These are phyloP conservation scores for Hanseniaspora guilliermondii DNA, from an alignment of 805 yeast species.

Conservation along the genomic window DNA sequence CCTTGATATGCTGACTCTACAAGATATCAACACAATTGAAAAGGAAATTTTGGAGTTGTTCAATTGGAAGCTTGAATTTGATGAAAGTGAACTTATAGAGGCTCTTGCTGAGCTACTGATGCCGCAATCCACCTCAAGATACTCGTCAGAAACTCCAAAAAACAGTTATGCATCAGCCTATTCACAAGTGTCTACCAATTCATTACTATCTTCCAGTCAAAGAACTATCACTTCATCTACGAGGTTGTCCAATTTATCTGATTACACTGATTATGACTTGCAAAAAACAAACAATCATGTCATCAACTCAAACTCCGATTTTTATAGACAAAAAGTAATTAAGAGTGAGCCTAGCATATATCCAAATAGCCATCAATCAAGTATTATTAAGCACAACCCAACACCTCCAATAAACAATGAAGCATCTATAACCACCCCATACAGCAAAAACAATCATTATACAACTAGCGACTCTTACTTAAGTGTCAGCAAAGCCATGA, in stretches of 20 bases:
- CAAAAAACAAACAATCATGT: neutral
- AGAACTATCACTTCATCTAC: neutral
- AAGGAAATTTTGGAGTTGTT: conserved; percentile 70
- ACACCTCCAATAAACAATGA: conserved; percentile 3
- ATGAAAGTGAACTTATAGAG: conserved; percentile 53
- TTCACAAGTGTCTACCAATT: conserved; percentile 9
- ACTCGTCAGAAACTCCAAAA: conserved; percentile 14
- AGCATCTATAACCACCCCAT: neutral
- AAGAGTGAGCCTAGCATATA: neutral
- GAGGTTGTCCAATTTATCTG: conserved; percentile 5
- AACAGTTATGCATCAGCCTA: conserved; percentile 15
- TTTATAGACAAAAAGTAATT: conserved; percentile 1
- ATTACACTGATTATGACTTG: neutral
- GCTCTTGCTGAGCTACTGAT: conserved; percentile 64
- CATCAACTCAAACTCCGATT: neutral
- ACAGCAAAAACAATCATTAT: neutral
- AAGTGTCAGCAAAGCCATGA: conserved; percentile 1
- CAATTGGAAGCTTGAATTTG: conserved; percentile 72
- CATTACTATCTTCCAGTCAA: conserved; percentile 12
- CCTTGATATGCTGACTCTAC: conserved; percentile 61
- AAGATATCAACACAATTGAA: conserved; percentile 84
- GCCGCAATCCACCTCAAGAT: conserved; percentile 27
- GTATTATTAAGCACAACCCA: neutral
- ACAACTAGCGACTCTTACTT: conserved; percentile 8
- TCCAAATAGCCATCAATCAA: neutral